A percentile compares a stretch with the other conserved stretches of the same genome.
phyloP scores from a whole-genome alignment of 1,284 basidiomycete species.

The Chalciporus sp. region DNA sequence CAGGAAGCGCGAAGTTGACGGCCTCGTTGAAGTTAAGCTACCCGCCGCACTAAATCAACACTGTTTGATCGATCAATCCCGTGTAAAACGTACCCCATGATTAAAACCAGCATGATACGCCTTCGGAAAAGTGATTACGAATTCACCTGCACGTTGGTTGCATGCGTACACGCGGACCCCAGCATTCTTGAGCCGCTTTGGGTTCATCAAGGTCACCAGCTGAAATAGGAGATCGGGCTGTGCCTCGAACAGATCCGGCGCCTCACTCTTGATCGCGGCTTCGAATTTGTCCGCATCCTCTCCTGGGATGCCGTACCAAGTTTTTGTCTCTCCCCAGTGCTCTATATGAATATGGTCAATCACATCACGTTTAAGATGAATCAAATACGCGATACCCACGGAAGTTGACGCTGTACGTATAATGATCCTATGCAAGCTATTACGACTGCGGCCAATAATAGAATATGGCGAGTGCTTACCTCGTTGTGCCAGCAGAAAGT shows the following conservation, averaged over 20 bases:
- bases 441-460: conserved; percentile 20
- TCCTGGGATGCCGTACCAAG: conserved; percentile 98
- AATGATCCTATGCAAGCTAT: conserved; percentile 75
- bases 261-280: conserved; percentile 91
- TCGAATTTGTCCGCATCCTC: conserved; percentile 95
- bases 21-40: conserved; percentile 99
- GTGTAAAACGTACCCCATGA: conserved; percentile 76
- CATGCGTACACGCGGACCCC: conserved; percentile 95
- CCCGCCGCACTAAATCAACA: conserved; percentile 26
- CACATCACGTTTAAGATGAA: conserved; percentile 19
- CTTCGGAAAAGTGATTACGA: conserved; percentile 97
- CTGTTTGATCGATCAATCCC: conserved; percentile 23
- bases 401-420: conserved; percentile 95
- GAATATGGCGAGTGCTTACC: conserved; percentile 44
- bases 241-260: conserved; percentile 98
- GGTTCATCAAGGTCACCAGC: conserved; percentile 98
- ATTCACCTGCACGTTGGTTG: conserved; percentile 97
- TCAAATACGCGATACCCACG: conserved; percentile 56
- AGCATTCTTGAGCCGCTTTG: conserved; percentile 80
- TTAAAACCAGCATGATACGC: conserved; percentile 99
- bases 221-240: conserved; percentile 98
- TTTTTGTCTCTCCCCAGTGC: conserved; percentile 99
- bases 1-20: conserved; percentile 97
- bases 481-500: conserved; percentile 99
- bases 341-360: conserved; percentile 52